phyloP scores from a whole-genome alignment of 345 rosid species.

The Populus deltoides region DNA sequence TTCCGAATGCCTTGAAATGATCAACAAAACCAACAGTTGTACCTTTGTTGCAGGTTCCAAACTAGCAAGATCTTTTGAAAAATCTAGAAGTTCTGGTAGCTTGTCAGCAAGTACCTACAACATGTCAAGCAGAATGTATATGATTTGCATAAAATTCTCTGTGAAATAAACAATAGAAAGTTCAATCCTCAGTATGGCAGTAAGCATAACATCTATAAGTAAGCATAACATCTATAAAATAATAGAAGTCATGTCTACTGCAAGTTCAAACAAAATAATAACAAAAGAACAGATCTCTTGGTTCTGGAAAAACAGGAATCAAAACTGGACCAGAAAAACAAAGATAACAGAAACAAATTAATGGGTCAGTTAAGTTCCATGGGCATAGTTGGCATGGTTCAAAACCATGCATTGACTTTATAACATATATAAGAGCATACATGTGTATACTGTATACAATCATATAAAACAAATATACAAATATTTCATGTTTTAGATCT shows the following conservation, averaged over 20 bases:
- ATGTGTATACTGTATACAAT: background rate
- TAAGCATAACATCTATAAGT: background rate
- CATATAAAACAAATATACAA: background rate
- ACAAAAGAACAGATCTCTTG: background rate
- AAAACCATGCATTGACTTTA: background rate
- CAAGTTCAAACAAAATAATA: background rate
- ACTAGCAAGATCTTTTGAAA: slow-evolving; percentile 59
- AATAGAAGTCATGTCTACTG: background rate
- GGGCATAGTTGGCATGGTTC: background rate
- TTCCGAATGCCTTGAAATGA: background rate
- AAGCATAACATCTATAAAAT: background rate
- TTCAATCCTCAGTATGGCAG: background rate
- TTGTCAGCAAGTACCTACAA: slow-evolving; percentile 81
- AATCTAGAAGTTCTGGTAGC: slow-evolving; percentile 80
- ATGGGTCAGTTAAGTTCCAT: background rate
- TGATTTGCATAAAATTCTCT: background rate
- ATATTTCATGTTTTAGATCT: background rate
- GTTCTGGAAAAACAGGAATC: background rate
- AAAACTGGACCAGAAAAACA: background rate
- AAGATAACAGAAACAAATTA: background rate
- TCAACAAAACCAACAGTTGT: background rate
- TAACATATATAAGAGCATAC: background rate
- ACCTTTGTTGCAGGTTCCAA: slow-evolving; percentile 84
- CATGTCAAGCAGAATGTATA: slow-evolving; percentile 19
- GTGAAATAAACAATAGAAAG: background rate